These are phyloP conservation scores for Heliamphora pulchella DNA, from an alignment of 179 eudicot species.

Conservation along the genomic window DNA sequence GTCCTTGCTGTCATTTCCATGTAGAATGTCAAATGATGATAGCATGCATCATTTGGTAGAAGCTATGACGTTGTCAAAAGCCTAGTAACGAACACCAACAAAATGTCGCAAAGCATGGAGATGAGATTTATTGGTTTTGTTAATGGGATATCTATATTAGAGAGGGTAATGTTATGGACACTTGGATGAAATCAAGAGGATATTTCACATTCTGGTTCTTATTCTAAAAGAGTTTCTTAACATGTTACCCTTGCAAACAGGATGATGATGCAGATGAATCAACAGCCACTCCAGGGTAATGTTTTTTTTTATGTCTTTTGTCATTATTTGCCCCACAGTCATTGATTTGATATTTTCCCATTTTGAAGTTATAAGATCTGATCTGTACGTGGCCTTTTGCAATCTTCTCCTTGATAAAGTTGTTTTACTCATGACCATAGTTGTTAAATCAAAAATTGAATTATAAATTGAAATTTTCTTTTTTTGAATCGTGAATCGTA, in stretches of 20 bases:
- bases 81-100: not conserved
- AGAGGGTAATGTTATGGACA: not conserved
- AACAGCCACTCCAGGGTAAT: slow-evolving; percentile 38
- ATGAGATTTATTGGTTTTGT: not conserved
- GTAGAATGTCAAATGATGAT: not conserved
- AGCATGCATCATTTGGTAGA: not conserved
- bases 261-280: slow-evolving; percentile 63
- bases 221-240: slow-evolving; percentile 11
- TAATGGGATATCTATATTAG: not conserved
- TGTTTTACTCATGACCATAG: too few relatives aligned
- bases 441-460: too few relatives aligned
- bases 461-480: too few relatives aligned
- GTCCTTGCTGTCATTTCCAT: not conserved
- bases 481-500: too few relatives aligned
- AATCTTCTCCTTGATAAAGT: too few relatives aligned
- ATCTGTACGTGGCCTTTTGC: too few relatives aligned
- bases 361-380: too few relatives aligned
- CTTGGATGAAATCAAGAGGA: slow-evolving; percentile 1
- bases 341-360: too few relatives aligned
- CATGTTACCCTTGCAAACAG: slow-evolving; percentile 32
- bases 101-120: not conserved
- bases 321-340: too few relatives aligned
- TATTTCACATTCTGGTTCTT: not conserved
- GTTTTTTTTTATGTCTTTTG: too few relatives aligned
- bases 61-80: not conserved